Percentiles rank a stretch among this genome's conserved stretches.
phyloP scores from a whole-genome alignment of 1,284 basidiomycete genomes.

The Salmacisia buchloeana region DNA sequence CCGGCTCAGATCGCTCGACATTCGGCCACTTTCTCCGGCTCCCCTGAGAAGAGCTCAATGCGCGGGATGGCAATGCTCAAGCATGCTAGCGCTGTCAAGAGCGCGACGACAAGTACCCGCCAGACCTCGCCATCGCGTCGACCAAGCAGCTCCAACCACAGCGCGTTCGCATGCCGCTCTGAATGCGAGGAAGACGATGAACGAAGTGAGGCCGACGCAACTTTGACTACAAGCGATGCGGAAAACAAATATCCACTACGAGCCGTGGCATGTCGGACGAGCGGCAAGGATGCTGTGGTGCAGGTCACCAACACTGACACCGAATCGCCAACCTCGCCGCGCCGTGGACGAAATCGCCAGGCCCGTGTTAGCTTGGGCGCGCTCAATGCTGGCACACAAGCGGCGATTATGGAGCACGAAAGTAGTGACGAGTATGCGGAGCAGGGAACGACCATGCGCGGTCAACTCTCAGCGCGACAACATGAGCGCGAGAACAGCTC shows the following conservation, averaged over 20 bases:
- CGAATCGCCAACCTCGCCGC: background rate
- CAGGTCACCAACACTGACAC: too few relatives aligned
- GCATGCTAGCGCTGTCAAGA: background rate
- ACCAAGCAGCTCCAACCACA: too few relatives aligned
- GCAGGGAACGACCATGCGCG: background rate
- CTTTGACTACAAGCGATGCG: background rate
- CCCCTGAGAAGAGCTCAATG: conserved; percentile 7
- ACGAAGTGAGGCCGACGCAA: background rate
- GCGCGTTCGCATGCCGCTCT: background rate
- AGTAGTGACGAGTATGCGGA: background rate
- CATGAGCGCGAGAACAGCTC: background rate
- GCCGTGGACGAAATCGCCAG: background rate
- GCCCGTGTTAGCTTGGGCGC: background rate
- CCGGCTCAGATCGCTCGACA: background rate
- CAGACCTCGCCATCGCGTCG: background rate
- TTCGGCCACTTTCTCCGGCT: background rate
- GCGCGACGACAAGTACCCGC: background rate
- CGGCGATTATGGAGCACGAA: background rate
- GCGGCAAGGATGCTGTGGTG: background rate
- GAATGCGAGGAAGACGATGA: background rate
- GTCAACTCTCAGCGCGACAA: background rate
- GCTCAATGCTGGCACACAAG: background rate
- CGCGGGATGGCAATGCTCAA: background rate
- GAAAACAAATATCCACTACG: background rate
- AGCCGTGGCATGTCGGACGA: background rate